A percentile compares a stretch with the other conserved stretches of the same genome.
Conservation (phyloP, 1,139 yeast species). For the Diutina neorugosa region DNA sequence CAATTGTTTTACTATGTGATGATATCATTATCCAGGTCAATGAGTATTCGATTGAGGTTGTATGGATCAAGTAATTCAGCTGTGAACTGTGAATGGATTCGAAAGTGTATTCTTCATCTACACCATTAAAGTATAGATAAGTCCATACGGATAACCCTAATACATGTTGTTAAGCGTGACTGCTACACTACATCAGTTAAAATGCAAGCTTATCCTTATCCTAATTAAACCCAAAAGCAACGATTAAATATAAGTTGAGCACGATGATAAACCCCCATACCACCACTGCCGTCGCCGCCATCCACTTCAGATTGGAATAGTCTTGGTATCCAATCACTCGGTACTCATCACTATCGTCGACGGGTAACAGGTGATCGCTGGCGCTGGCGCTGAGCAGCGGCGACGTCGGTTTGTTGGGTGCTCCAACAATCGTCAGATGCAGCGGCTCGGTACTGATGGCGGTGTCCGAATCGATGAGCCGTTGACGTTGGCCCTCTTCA, state of each 20-base stretch:
- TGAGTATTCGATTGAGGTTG: too few relatives aligned
- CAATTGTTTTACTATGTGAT: too few relatives aligned
- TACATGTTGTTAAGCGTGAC: too few relatives aligned
- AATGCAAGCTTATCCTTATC: background rate
- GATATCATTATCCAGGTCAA: too few relatives aligned
- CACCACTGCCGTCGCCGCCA: conserved; percentile 11
- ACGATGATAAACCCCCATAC: conserved; percentile 42
- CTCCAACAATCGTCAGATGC: background rate
- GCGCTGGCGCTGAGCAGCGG: background rate
- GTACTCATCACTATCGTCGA: background rate
- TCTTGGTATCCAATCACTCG: background rate
- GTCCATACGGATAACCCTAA: too few relatives aligned
- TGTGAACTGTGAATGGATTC: too few relatives aligned
- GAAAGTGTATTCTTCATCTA: too few relatives aligned
- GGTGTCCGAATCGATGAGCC: background rate
- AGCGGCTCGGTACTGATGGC: conserved; percentile 2
- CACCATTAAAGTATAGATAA: too few relatives aligned
- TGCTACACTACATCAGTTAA: background rate
- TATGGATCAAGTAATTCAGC: too few relatives aligned
- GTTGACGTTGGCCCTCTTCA: background rate
- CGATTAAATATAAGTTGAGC: conserved; percentile 38
- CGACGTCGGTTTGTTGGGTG: background rate
- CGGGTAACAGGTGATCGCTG: background rate
- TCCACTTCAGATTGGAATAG: background rate
- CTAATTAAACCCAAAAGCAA: conserved; percentile 4